Evolutionary conservation across 768 basidiomycete genomes (phyloP).

Genomic region (Xerocomellus amylosporus): DNA sequence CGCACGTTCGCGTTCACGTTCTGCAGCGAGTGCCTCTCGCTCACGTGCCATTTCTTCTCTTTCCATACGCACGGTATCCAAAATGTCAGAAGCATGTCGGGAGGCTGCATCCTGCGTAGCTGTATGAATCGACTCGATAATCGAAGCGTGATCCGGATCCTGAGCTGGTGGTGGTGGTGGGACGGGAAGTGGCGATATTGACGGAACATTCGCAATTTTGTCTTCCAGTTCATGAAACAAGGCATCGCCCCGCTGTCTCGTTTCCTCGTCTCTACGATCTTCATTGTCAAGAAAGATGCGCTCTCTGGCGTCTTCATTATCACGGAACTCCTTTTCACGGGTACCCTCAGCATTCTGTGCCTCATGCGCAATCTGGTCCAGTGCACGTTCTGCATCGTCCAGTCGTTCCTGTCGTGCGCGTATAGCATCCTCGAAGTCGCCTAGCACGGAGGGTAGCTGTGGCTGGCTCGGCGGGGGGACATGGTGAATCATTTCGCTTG

Average conservation of each 20-base stretch:
- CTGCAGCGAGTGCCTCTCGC: slow-evolving; percentile 50
- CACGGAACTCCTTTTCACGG: slow-evolving; percentile 62
- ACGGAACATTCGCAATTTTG: slow-evolving; percentile 23
- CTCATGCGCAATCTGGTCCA: slow-evolving; percentile 46
- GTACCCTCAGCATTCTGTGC: slow-evolving; percentile 60
- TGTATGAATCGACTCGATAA: slow-evolving; percentile 37
- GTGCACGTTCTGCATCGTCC: slow-evolving; percentile 49
- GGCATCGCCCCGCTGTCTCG: slow-evolving; percentile 37
- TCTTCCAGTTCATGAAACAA: slow-evolving; percentile 30
- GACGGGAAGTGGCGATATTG: slow-evolving; percentile 20
- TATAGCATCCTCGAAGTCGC: slow-evolving; percentile 44
- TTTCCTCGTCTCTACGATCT: slow-evolving; percentile 54
- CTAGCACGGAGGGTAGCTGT: slow-evolving; percentile 22
- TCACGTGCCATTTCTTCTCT: slow-evolving; percentile 57
- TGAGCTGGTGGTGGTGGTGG: slow-evolving; percentile 20
- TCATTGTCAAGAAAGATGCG: slow-evolving; percentile 60
- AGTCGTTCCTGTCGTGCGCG: slow-evolving; percentile 51
- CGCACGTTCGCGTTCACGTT: slow-evolving; percentile 50
- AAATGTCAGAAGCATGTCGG: slow-evolving; percentile 55
- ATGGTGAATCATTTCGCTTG: slow-evolving; percentile 27
- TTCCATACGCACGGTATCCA: slow-evolving; percentile 55
- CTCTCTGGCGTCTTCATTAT: slow-evolving; percentile 63
- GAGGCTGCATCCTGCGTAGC: slow-evolving; percentile 54
- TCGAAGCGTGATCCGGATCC: slow-evolving; percentile 31
- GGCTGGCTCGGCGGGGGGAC: slow-evolving; percentile 23